phyloP scores from a whole-genome alignment of 495 filamentous ascomycete genomes.

The Daldinia childiae region DNA sequence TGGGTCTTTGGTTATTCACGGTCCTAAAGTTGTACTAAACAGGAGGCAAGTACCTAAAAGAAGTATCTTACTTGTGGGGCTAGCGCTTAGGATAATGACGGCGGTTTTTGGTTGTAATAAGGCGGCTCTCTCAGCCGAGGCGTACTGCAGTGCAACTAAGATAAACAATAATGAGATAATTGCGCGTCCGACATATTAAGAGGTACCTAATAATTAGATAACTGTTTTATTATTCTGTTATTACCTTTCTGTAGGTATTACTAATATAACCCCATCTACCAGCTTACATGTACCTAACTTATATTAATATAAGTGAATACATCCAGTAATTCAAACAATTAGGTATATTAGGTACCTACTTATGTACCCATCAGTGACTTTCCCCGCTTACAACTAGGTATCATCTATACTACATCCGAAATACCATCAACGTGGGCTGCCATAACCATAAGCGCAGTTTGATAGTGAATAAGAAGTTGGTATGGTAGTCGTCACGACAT shows the following conservation, averaged over 20 bases:
- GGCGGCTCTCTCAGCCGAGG: slow-evolving; percentile 33
- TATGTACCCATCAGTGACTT: slow-evolving; percentile 2
- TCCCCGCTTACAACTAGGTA: neutral
- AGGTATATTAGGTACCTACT: neutral
- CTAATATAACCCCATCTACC: neutral
- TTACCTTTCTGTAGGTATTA: neutral
- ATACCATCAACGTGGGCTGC: neutral
- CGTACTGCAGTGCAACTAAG: slow-evolving; percentile 19
- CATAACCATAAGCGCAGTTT: neutral
- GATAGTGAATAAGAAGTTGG: neutral
- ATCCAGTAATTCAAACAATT: neutral
- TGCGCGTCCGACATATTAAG: neutral
- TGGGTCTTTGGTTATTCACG: slow-evolving; percentile 8
- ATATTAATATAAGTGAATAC: too few relatives aligned
- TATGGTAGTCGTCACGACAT: neutral
- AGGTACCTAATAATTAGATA: neutral
- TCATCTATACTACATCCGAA: neutral
- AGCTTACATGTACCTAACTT: too few relatives aligned
- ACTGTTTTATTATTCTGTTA: neutral
- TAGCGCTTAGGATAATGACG: neutral
- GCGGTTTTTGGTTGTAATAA: slow-evolving; percentile 31
- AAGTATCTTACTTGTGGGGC: neutral
- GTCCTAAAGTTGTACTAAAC: slow-evolving; percentile 20
- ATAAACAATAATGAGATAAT: neutral
- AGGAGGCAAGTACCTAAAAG: neutral